These are phyloP conservation scores for Annulohypoxylon maeteangense DNA, from an alignment of 495 filamentous ascomycete species.

Conservation along the genomic window DNA sequence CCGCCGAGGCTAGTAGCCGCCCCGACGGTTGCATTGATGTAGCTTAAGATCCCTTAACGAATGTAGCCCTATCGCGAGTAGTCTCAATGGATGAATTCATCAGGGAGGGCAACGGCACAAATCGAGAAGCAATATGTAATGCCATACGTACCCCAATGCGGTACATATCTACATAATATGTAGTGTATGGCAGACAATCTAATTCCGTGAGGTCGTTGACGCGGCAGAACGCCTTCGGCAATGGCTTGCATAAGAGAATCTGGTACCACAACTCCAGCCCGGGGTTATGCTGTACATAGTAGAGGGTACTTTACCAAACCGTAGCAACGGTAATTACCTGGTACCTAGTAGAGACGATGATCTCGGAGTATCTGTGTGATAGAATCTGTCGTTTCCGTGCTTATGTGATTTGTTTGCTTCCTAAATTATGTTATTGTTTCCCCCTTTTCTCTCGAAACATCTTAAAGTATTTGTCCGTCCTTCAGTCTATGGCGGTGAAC, in stretches of 20 bases:
- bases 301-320: slow-evolving; percentile 4
- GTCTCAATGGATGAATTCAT: slow-evolving; percentile 1
- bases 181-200: neutral
- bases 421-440: slow-evolving; percentile 2
- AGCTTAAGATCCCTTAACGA: slow-evolving; percentile 7
- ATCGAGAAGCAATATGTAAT: neutral
- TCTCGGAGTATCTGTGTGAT: slow-evolving; percentile 3
- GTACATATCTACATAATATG: slow-evolving; percentile 2
- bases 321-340: neutral
- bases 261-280: neutral
- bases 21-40: slow-evolving; percentile 20
- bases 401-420: slow-evolving; percentile 17
- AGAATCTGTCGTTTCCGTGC: neutral
- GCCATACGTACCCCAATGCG: neutral
- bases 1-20: neutral
- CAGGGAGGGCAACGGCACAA: neutral
- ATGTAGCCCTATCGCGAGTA: neutral
- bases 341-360: neutral
- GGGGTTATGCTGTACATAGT: neutral
- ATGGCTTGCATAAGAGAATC: slow-evolving; percentile 22
- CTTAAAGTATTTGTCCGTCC: neutral
- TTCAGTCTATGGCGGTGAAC: neutral
- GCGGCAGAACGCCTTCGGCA: slow-evolving; percentile 16
- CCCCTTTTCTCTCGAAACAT: slow-evolving; percentile 8
- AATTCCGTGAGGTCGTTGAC: slow-evolving; percentile 7